Conservation (phyloP, 169 alveolate species). For the Babesia bigemina region DNA sequence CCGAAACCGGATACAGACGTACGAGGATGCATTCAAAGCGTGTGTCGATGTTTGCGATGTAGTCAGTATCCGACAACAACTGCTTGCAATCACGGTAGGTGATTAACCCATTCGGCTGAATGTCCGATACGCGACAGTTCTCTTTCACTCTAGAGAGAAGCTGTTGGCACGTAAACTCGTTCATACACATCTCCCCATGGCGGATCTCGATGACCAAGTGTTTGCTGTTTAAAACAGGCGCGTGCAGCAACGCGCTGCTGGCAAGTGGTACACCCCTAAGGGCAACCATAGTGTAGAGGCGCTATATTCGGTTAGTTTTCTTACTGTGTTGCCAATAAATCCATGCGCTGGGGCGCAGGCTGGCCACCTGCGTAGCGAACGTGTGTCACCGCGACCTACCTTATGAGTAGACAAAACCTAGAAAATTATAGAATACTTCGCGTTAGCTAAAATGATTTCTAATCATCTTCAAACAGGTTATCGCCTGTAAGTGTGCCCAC, state of each 20-base stretch:
- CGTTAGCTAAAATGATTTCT: neutral
- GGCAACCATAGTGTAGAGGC: neutral
- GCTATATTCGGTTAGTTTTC: too few relatives aligned
- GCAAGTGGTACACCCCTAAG: neutral
- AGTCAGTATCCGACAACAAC: conserved; percentile 79
- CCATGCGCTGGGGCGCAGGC: too few relatives aligned
- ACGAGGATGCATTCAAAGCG: conserved; percentile 81
- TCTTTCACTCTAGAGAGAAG: conserved; percentile 39
- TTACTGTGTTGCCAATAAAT: too few relatives aligned
- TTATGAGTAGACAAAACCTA: too few relatives aligned
- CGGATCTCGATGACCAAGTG: conserved; percentile 67
- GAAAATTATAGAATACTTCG: neutral
- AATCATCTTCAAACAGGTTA: conserved; percentile 24
- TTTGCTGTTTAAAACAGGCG: conserved; percentile 30
- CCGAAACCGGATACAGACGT: conserved; percentile 72
- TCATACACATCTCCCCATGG: conserved; percentile 51
- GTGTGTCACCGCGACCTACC: too few relatives aligned
- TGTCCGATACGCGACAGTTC: conserved; percentile 18
- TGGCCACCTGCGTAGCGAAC: too few relatives aligned
- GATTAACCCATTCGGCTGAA: conserved; percentile 66
- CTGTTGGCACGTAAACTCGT: conserved; percentile 46
- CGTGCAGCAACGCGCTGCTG: neutral
- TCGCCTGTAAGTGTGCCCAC: conserved; percentile 21
- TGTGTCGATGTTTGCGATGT: conserved; percentile 80
- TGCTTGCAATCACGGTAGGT: conserved; percentile 85